Evolutionary conservation across 495 filamentous ascomycete species (phyloP), one percentile per base, ranked within the genome.

Genomic region (Lasiosphaeria miniovina): DNA sequence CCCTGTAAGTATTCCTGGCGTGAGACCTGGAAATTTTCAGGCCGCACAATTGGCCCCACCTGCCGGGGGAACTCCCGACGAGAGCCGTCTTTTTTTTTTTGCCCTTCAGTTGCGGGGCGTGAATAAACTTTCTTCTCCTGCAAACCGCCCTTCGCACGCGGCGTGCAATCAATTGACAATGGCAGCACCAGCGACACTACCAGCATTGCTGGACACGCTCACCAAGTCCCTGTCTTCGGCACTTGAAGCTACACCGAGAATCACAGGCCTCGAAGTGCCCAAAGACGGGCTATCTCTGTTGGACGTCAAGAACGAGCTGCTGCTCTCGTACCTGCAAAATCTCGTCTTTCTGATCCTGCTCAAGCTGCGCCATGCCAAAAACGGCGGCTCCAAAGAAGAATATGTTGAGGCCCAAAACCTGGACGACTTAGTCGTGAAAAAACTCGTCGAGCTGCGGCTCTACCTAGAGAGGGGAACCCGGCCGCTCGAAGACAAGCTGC

Each of bases 291-390:
- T 98, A 52, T 97, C 94, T 3, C 87, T 98, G 5, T 86, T 98
- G 67, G 91, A 96, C 68, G 83, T 88, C 54, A 98, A 98, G 72
- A 96, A 90, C 78, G 95, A 98, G 61, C 82, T 98, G 15, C 84
- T 98, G 12, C 88, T 98, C 48, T 91, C 95, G 2, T 98, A 98
- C 76, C 78, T 98, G 0, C 95, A 98, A 65, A 93, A 97, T 65
- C 83, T 96, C 4, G 90, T 93, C 36, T 96, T 96, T 64, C 76
- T 98, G 52, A 88, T 95, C 41, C 75, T 97, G 3, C 73, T 93
- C 48, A 94, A 96, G 71, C 70, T 97, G 15, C 84, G 90, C 15
- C 82, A 86, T 65, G 69, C 79, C 1, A 77, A 76, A 54, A 74
- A 68, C 15, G 64, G 68, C 0, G 46, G 45, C 2, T 54, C 70